These are phyloP conservation scores for Dothidotthia symphoricarpi DNA, from an alignment of 2,329 filamentous ascomycete genomes.

Conservation along the genomic window DNA sequence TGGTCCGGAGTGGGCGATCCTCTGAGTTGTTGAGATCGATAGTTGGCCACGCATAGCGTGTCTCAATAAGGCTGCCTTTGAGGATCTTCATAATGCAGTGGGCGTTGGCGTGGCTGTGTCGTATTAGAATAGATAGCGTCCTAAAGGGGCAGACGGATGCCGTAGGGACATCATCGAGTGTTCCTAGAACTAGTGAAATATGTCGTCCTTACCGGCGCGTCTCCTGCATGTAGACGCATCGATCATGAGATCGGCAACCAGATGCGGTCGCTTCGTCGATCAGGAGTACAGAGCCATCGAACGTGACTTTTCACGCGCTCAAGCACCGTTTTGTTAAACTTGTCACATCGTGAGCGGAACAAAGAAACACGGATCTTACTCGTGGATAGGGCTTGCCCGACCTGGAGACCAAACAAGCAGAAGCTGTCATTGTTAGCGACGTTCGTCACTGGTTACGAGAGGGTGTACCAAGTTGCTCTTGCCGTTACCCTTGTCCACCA, in stretches of 20 bases:
- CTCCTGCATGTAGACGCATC: slow-evolving; percentile 31
- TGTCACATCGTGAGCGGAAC: slow-evolving; percentile 2
- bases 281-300: slow-evolving; percentile 19
- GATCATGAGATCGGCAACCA: slow-evolving; percentile 28
- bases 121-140: slow-evolving; percentile 4
- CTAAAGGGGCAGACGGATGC: neutral
- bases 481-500: slow-evolving; percentile 86
- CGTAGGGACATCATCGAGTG: neutral
- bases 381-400: slow-evolving; percentile 81
- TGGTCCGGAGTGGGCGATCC: slow-evolving; percentile 58
- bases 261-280: slow-evolving; percentile 31
- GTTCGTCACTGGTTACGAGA: neutral
- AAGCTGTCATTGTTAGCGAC: slow-evolving; percentile 53
- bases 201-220: slow-evolving; percentile 25
- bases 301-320: no score
- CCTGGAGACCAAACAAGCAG: slow-evolving; percentile 87
- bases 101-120: slow-evolving; percentile 58
- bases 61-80: slow-evolving; percentile 75
- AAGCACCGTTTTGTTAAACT: no score
- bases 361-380: slow-evolving; percentile 44
- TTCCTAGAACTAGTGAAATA: slow-evolving; percentile 2
- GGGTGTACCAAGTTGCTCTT: slow-evolving; percentile 68
- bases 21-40: slow-evolving; percentile 48
- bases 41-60: slow-evolving; percentile 71
- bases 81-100: slow-evolving; percentile 92